Percentiles rank a stretch among this genome's conserved stretches.
phyloP scores from a whole-genome alignment of 2,329 filamentous ascomycete genomes.

The Neonectria neomacrospora region DNA sequence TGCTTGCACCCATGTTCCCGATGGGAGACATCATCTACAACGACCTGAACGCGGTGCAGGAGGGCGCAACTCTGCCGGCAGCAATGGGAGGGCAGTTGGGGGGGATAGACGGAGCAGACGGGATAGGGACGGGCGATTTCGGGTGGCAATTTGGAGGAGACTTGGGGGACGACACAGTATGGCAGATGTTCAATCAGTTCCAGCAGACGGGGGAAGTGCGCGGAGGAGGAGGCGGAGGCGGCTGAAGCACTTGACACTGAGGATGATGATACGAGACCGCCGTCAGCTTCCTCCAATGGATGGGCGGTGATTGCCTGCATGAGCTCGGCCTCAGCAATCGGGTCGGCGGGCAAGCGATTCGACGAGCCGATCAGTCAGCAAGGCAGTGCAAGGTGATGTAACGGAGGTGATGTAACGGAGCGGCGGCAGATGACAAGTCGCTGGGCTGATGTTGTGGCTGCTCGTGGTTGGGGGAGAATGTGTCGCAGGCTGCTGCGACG shows the following conservation, averaged over 20 bases:
- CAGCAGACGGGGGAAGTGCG: constrained; percentile 42
- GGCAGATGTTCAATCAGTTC: constrained; percentile 65
- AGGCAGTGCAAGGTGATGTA: constrained; percentile 22
- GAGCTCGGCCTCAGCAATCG: constrained; percentile 7
- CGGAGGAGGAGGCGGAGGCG: constrained; percentile 14
- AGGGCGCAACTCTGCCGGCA: constrained; percentile 41
- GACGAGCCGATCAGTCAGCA: constrained; percentile 9
- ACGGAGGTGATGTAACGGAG: constrained; percentile 22
- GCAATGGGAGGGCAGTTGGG: constrained; percentile 25
- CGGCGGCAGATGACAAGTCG: constrained; percentile 4
- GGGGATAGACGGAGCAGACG: constrained; percentile 5
- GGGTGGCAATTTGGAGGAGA: constrained; percentile 66
- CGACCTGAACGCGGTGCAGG: constrained; percentile 59
- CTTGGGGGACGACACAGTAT: constrained; percentile 66
- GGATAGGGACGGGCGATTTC: constrained; percentile 29
- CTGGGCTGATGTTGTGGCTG: constrained; percentile 11
- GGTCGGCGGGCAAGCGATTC: neutral
- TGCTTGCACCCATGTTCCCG: constrained; percentile 66
- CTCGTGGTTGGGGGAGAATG: constrained; percentile 14
- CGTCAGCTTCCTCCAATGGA: constrained; percentile 3
- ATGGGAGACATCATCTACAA: constrained; percentile 68
- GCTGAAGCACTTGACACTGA: constrained; percentile 9
- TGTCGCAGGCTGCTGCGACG: neutral
- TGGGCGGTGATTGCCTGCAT: constrained; percentile 22
- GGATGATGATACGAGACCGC: constrained; percentile 9